A percentile compares a stretch with the other conserved stretches of the same genome.
phyloP scores from a whole-genome alignment of 306 rosid species.

The Castanospermum australe region DNA sequence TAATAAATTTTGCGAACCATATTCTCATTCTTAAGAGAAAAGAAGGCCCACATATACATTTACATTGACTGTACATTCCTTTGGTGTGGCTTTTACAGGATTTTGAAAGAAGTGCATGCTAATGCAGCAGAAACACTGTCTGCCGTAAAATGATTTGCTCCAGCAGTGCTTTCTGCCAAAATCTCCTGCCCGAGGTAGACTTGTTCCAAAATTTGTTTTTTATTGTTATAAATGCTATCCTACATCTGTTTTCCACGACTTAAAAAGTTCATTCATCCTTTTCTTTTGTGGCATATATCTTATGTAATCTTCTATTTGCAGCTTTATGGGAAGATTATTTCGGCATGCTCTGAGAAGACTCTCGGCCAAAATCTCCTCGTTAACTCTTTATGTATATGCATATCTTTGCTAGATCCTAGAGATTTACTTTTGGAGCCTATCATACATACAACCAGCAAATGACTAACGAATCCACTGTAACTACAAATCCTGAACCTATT shows the following conservation, averaged over 20 bases:
- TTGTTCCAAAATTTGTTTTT: background rate
- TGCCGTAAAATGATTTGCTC: slow-evolving; percentile 93
- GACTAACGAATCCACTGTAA: slow-evolving; percentile 53
- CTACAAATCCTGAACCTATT: slow-evolving; percentile 86
- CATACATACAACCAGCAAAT: slow-evolving; percentile 74
- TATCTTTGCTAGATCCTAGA: slow-evolving; percentile 94
- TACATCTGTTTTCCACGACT: background rate
- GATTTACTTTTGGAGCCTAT: slow-evolving; percentile 65
- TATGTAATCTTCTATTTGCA: slow-evolving; percentile 37
- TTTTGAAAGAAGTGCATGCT: slow-evolving; percentile 91
- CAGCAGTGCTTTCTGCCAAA: slow-evolving; percentile 81
- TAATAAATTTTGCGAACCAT: no score
- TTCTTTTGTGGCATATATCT: background rate
- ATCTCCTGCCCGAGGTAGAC: slow-evolving; percentile 83
- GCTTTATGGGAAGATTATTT: slow-evolving; percentile 91
- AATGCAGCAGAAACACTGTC: slow-evolving; percentile 97
- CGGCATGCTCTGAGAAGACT: slow-evolving; percentile 86
- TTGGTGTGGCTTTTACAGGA: slow-evolving; percentile 57
- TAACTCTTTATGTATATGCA: slow-evolving; percentile 88
- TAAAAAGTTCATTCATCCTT: background rate
- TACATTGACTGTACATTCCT: slow-evolving; percentile 14
- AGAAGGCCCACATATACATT: no score
- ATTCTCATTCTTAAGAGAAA: no score
- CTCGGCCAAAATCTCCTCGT: slow-evolving; percentile 96
- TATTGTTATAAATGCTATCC: background rate